Conservation (phyloP, 768 basidiomycete species). For the Naganishia randhawae region DNA sequence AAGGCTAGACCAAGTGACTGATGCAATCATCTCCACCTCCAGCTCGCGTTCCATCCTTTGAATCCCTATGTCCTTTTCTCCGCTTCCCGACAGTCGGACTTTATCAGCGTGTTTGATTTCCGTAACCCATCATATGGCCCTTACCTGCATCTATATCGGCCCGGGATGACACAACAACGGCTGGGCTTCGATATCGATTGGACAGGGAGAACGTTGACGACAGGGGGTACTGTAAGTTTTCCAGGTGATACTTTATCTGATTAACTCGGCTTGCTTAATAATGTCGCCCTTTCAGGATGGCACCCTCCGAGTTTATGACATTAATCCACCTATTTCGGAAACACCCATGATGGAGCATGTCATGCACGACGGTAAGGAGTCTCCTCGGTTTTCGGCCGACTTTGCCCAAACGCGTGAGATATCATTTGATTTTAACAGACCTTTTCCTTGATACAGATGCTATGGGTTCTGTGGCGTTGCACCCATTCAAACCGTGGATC, state of each 20-base stretch:
- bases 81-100: conserved; percentile 64
- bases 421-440: not conserved
- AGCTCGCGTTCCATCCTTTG: conserved; percentile 75
- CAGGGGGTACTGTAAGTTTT: conserved; percentile 59
- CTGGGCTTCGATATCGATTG: conserved; percentile 73
- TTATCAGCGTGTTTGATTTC: conserved; percentile 74
- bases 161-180: conserved; percentile 67
- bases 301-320: conserved; percentile 60
- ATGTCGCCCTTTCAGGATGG: conserved; percentile 56
- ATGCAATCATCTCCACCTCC: conserved; percentile 18
- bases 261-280: not conserved
- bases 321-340: conserved; percentile 38
- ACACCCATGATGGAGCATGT: conserved; percentile 53
- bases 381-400: not conserved
- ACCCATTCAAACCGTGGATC: conserved; percentile 61
- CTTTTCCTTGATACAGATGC: conserved; percentile 57
- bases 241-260: not conserved
- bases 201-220: conserved; percentile 61
- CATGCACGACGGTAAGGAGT: conserved; percentile 52
- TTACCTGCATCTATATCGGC: conserved; percentile 53
- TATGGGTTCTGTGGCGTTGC: conserved; percentile 68
- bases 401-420: not conserved
- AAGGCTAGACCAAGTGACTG: conserved; percentile 47
- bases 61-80: conserved; percentile 71
- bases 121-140: conserved; percentile 55